A percentile compares a stretch with the other conserved stretches of the same genome.
Evolutionary conservation across 805 yeast genomes (phyloP).

Genomic region (Yarrowia sp.): DNA sequence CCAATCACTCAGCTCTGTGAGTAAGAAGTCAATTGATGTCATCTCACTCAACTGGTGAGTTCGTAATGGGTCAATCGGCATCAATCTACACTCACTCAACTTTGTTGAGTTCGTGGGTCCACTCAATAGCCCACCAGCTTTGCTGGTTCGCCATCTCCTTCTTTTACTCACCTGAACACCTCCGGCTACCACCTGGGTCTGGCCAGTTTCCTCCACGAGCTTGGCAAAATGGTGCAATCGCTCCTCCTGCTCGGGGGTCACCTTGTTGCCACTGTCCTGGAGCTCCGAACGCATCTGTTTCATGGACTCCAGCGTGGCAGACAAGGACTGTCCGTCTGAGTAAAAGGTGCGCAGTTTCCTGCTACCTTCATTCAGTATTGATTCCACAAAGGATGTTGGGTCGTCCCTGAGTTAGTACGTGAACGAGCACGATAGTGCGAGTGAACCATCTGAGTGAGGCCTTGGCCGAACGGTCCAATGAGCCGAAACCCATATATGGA

Average conservation of each 20-base stretch:
- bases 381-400: conserved; percentile 14
- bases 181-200: conserved; percentile 13
- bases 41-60: too few species aligned
- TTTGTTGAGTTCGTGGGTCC: too few species aligned
- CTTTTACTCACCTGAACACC: conserved; percentile 1
- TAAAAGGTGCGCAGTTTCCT: conserved; percentile 16
- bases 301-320: conserved; percentile 13
- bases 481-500: too few species aligned
- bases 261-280: conserved; percentile 10
- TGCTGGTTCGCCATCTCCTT: not conserved
- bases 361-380: conserved; percentile 10
- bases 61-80: too few species aligned
- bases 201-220: conserved; percentile 25
- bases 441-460: too few species aligned
- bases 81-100: too few species aligned
- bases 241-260: conserved; percentile 28
- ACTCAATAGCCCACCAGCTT: not conserved
- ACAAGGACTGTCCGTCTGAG: conserved; percentile 34
- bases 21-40: too few species aligned
- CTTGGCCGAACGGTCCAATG: not conserved
- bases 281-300: conserved; percentile 6
- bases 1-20: too few species aligned
- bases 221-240: not conserved
- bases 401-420: conserved; percentile 27
- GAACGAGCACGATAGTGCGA: too few species aligned